Evolutionary conservation across 768 basidiomycete species (phyloP).

Genomic region (Suillus luteus): DNA sequence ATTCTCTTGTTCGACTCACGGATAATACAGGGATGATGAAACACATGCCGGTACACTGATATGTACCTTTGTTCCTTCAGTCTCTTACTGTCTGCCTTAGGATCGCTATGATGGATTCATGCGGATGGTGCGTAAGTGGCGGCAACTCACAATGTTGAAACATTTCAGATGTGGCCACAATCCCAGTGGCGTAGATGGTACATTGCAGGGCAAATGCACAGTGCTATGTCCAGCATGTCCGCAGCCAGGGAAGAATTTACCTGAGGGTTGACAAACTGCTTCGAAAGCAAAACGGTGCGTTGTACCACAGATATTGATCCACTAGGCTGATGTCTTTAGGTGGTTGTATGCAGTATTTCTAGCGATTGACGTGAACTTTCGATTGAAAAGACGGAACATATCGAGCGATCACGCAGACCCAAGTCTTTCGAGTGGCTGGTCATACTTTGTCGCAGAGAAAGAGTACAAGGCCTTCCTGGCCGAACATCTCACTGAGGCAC

Average conservation of each 20-base stretch:
- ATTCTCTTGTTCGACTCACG: background rate
- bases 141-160: constrained; percentile 16
- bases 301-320: no score
- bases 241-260: constrained; percentile 12
- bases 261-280: constrained; percentile 9
- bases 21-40: background rate
- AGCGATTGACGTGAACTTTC: constrained; percentile 17
- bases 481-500: background rate
- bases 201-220: constrained; percentile 23
- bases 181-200: constrained; percentile 20
- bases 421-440: constrained; percentile 9
- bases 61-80: background rate
- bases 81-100: background rate
- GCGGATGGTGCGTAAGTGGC: constrained; percentile 12
- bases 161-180: constrained; percentile 23
- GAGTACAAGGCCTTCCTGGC: constrained; percentile 12
- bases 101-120: background rate
- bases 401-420: constrained; percentile 15
- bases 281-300: background rate
- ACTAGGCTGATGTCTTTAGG: background rate
- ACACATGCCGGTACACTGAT: no score
- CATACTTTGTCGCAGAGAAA: constrained; percentile 14
- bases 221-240: constrained; percentile 14
- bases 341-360: constrained; percentile 13
- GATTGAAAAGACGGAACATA: constrained; percentile 7